phyloP scores from a whole-genome alignment of 345 rosid genomes.

The Eucalyptus regnans region DNA sequence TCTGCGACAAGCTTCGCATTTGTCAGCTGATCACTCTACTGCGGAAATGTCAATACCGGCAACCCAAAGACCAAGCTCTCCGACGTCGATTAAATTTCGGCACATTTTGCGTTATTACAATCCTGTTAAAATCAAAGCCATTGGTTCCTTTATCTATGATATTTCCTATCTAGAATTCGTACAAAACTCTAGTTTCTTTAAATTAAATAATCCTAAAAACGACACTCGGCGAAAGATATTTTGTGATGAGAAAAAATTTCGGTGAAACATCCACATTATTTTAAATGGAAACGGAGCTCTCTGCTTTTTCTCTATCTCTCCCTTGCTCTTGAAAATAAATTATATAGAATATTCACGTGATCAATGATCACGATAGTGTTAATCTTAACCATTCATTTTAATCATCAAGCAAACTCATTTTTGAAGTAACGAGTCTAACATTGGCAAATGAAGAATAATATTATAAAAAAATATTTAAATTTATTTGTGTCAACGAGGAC shows the following conservation, averaged over 20 bases:
- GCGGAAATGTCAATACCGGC: slow-evolving; percentile 13
- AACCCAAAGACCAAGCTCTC: slow-evolving; percentile 20
- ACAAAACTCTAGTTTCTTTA: neutral
- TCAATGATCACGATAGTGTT: no score
- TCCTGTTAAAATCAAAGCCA: neutral
- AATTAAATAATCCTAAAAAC: no score
- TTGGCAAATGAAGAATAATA: neutral
- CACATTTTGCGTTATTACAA: neutral
- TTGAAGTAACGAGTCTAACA: neutral
- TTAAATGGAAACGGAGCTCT: no score
- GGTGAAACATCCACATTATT: no score
- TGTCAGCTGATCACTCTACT: slow-evolving; percentile 11
- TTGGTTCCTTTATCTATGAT: neutral
- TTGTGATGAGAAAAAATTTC: no score
- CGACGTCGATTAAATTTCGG: neutral
- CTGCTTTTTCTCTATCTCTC: no score
- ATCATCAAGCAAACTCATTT: neutral
- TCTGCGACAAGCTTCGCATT: slow-evolving; percentile 19
- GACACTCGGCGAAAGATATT: no score
- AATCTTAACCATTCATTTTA: neutral
- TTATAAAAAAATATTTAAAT: neutral
- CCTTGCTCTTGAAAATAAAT: no score
- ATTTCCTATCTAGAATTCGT: neutral
- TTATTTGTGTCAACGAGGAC: neutral
- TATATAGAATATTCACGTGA: no score